phyloP scores from a whole-genome alignment of 2,329 filamentous ascomycete species.

The Phialophora macrospora region DNA sequence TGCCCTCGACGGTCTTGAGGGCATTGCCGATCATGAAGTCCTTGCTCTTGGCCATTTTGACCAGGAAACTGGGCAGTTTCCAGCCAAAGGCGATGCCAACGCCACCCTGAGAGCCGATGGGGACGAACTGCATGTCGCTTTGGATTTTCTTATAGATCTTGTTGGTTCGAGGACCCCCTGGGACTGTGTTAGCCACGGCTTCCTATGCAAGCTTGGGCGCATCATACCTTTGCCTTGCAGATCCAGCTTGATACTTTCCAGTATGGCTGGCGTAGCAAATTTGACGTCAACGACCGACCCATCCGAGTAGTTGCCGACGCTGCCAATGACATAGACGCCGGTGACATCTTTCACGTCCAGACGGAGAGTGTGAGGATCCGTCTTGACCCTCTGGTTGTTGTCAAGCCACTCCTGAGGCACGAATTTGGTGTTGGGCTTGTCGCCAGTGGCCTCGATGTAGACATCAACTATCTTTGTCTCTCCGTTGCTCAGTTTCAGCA shows the following conservation, averaged over 20 bases:
- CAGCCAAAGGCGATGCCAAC: slow-evolving; percentile 48
- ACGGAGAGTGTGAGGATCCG: slow-evolving; percentile 46
- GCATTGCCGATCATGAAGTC: slow-evolving; percentile 45
- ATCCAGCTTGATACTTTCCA: slow-evolving; percentile 38
- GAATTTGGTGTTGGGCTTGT: slow-evolving; percentile 58
- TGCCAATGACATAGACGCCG: slow-evolving; percentile 38
- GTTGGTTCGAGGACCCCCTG: slow-evolving; percentile 38
- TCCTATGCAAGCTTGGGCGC: neutral
- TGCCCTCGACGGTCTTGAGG: slow-evolving; percentile 38
- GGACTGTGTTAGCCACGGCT: slow-evolving; percentile 22
- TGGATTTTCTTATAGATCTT: slow-evolving; percentile 44
- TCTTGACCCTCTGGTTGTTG: slow-evolving; percentile 55
- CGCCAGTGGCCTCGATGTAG: slow-evolving; percentile 60
- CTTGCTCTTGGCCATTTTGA: slow-evolving; percentile 47
- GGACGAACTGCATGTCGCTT: slow-evolving; percentile 47
- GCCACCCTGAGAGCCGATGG: slow-evolving; percentile 47
- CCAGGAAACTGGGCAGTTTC: slow-evolving; percentile 46
- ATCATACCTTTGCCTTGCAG: slow-evolving; percentile 37
- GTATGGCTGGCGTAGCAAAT: slow-evolving; percentile 33
- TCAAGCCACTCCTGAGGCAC: slow-evolving; percentile 56
- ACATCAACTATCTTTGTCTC: slow-evolving; percentile 55
- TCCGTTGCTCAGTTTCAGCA: slow-evolving; percentile 54
- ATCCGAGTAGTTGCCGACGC: slow-evolving; percentile 39
- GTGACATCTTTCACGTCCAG: slow-evolving; percentile 37
- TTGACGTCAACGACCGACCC: slow-evolving; percentile 37